Evolutionary conservation across 768 basidiomycete species (phyloP), one percentile per base, ranked within the genome.

Genomic region (Lentinus tigrinus): DNA sequence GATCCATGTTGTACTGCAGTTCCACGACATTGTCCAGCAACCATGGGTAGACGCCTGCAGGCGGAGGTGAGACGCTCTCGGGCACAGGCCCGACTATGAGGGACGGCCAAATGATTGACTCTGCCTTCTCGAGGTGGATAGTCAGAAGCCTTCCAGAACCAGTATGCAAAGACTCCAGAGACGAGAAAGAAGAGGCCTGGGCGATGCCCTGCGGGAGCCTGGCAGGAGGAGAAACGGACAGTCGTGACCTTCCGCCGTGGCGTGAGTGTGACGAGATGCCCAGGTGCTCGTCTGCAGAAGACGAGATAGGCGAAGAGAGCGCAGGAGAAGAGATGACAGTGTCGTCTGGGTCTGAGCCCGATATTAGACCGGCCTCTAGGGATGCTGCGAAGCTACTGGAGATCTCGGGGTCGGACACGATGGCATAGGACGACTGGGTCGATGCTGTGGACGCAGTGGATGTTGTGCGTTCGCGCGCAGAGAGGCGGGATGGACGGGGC

Each of bases 331-430:
- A 67, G 1, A 71, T 68, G 11, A 75, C 75, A 39, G 75, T 69
- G 60, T 91, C 89, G 54, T 92, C 91, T 14, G 78, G 76, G 58
- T 93, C 91, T 5, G 60, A 61, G 21, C 60, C 54, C 23, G 91
- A 91, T 11, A 80, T 79, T 26, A 84, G 85, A 14, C 77, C 85
- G 62, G 87, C 88, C 67, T 90, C 91, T 3, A 92, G 78, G 27
- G 90, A 92, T 6, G 88, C 89, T 1, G 89, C 88, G 63, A 92
- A 91, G 69, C 87, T 89, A 72, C 89, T 91, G 4, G 90, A 90
- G 51, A 92, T 87, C 63, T 93, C 91, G 2, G 84, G 85, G 64
- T 93, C 91, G n/a, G 91, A 91, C 9, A 93, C 78, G 55, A 91
- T 79, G 4, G 91, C 90, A 64, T 85, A 93, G 0, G 91, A 93